Evolutionary conservation across 2,329 filamentous ascomycete species (phyloP).

Genomic region (Xylariomycetidae sp.): DNA sequence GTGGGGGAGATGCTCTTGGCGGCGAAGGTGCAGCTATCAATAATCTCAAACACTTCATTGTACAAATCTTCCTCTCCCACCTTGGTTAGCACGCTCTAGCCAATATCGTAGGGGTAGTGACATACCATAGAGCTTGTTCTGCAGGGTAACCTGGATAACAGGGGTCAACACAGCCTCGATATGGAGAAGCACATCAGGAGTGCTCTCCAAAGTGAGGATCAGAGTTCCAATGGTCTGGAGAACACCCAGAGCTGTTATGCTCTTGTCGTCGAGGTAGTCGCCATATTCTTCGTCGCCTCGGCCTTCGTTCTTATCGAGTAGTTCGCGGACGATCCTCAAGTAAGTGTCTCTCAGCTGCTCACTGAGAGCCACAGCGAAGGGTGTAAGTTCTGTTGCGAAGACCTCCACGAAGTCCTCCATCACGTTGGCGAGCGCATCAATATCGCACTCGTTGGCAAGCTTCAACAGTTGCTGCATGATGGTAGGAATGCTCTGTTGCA

Average conservation of each 20-base stretch:
- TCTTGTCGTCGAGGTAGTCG: slow-evolving; percentile 96
- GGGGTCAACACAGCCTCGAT: slow-evolving; percentile 96
- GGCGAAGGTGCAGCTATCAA: slow-evolving; percentile 97
- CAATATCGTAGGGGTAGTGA: slow-evolving; percentile 1
- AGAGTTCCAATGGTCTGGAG: slow-evolving; percentile 96
- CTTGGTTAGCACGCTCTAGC: slow-evolving; percentile 19
- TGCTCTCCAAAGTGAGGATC: slow-evolving; percentile 94
- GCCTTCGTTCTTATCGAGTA: slow-evolving; percentile 80
- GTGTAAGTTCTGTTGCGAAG: slow-evolving; percentile 92
- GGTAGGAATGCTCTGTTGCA: slow-evolving; percentile 96
- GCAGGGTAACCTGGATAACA: slow-evolving; percentile 88
- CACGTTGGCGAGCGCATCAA: slow-evolving; percentile 93
- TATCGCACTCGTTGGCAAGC: slow-evolving; percentile 94
- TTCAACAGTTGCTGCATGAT: slow-evolving; percentile 99
- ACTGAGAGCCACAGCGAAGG: slow-evolving; percentile 91
- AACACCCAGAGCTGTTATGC: slow-evolving; percentile 92
- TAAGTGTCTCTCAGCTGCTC: slow-evolving; percentile 97
- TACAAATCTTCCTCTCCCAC: slow-evolving; percentile 63
- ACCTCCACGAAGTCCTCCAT: slow-evolving; percentile 99
- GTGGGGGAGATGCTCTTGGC: slow-evolving; percentile 91
- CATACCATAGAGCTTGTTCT: slow-evolving; percentile 91
- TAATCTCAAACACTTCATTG: slow-evolving; percentile 98
- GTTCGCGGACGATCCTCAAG: slow-evolving; percentile 82
- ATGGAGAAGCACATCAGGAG: slow-evolving; percentile 87
- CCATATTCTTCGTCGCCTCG: slow-evolving; percentile 73